Evolutionary conservation across 2,329 filamentous ascomycete species (phyloP).

Genomic region (Aspergillus clavatus): DNA sequence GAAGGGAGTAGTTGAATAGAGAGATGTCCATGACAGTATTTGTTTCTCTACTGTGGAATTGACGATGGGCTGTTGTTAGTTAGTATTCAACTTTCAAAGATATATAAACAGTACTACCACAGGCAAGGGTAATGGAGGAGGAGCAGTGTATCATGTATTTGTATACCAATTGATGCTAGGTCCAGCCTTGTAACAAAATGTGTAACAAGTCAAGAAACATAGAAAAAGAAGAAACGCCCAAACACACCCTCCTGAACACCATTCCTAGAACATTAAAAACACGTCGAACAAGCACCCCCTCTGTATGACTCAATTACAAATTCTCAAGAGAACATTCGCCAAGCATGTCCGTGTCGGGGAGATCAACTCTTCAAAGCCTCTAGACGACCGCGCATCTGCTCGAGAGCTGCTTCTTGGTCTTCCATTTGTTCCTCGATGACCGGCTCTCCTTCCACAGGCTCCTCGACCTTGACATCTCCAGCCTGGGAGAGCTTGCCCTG

Average conservation of each 20-base stretch:
- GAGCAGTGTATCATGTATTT: no score
- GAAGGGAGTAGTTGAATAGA: no score
- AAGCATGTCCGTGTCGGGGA: background rate
- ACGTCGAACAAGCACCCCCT: background rate
- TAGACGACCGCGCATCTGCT: slow-evolving; percentile 86
- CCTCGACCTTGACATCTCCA: slow-evolving; percentile 52
- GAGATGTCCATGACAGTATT: no score
- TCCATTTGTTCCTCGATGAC: slow-evolving; percentile 68
- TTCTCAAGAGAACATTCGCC: background rate
- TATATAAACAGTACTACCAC: no score
- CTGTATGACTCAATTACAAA: background rate
- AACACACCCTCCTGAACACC: slow-evolving; percentile 15
- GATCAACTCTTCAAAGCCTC: slow-evolving; percentile 82
- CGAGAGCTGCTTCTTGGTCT: slow-evolving; percentile 82
- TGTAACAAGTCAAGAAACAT: background rate
- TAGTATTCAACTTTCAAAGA: no score
- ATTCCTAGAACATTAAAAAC: slow-evolving; percentile 4
- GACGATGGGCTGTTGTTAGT: no score
- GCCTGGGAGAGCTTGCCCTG: slow-evolving; percentile 72
- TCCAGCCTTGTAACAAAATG: slow-evolving; percentile 23
- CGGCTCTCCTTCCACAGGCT: slow-evolving; percentile 49
- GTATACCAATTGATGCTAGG: slow-evolving; percentile 12
- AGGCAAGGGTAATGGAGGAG: no score
- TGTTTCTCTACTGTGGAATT: no score
- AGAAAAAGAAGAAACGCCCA: slow-evolving; percentile 6